Percentiles rank a stretch among this genome's conserved stretches.
These are phyloP conservation scores for Parafenestella ontariensis DNA, from an alignment of 2,329 filamentous ascomycete species.

Conservation along the genomic window DNA sequence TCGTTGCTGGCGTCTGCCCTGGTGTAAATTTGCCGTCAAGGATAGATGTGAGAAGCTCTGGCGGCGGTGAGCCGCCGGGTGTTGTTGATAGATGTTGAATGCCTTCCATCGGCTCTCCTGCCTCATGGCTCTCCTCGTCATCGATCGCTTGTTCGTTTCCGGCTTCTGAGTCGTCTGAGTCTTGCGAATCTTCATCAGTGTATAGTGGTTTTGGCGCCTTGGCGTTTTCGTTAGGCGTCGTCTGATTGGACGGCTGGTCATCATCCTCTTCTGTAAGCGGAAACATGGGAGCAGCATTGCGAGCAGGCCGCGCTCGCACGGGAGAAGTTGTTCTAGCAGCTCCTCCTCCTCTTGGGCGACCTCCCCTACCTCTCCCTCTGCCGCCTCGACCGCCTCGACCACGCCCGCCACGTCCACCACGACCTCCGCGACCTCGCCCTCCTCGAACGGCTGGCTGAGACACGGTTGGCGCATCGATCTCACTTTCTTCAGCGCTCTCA, in stretches of 20 bases:
- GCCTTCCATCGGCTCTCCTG: slow-evolving; percentile 18
- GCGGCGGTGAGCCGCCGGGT: slow-evolving; percentile 27
- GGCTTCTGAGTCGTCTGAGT: slow-evolving; percentile 23
- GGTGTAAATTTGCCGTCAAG: slow-evolving; percentile 13
- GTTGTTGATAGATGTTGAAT: slow-evolving; percentile 17
- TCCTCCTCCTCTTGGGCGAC: slow-evolving; percentile 32
- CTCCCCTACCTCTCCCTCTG: slow-evolving; percentile 40
- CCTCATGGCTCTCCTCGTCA: slow-evolving; percentile 25
- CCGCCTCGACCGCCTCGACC: slow-evolving; percentile 38
- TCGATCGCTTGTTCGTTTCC: slow-evolving; percentile 20
- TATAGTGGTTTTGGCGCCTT: slow-evolving; percentile 33
- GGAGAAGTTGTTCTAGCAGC: slow-evolving; percentile 33
- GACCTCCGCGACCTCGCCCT: slow-evolving; percentile 32
- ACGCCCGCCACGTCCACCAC: slow-evolving; percentile 37
- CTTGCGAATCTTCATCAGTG: slow-evolving; percentile 18
- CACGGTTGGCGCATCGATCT: slow-evolving; percentile 25
- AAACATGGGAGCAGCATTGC: slow-evolving; percentile 42
- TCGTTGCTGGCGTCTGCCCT: neutral
- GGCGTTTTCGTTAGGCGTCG: slow-evolving; percentile 36
- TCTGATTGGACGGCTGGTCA: slow-evolving; percentile 45
- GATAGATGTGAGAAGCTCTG: slow-evolving; percentile 20
- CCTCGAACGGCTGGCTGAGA: slow-evolving; percentile 29
- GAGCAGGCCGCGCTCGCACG: slow-evolving; percentile 38
- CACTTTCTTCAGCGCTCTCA: slow-evolving; percentile 33
- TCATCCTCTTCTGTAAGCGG: slow-evolving; percentile 46